These are phyloP conservation scores for Camelina laxa DNA, from an alignment of 345 rosid species.

Conservation along the genomic window DNA sequence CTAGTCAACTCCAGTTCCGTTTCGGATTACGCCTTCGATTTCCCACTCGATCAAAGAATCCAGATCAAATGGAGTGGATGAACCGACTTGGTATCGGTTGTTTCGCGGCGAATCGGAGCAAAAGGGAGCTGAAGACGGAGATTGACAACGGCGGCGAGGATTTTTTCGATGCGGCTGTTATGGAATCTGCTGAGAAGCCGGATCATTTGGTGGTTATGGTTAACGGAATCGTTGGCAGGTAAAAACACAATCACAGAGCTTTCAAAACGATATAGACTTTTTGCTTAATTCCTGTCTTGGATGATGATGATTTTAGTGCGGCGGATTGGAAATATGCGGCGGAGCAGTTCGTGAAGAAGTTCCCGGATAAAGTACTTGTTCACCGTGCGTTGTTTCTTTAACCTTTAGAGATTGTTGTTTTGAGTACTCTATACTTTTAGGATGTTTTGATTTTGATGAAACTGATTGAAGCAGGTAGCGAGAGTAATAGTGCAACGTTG, in stretches of 20 bases:
- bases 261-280: background rate
- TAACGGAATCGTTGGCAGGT: slow-evolving; percentile 88
- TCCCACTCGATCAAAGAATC: slow-evolving; percentile 29
- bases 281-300: background rate
- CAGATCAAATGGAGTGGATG: slow-evolving; percentile 48
- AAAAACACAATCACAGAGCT: background rate
- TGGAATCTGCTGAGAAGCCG: slow-evolving; percentile 47
- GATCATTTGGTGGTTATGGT: slow-evolving; percentile 90
- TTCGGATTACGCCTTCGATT: background rate
- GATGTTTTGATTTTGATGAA: slow-evolving; percentile 4
- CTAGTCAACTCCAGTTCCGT: slow-evolving; percentile 28
- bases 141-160: slow-evolving; percentile 70
- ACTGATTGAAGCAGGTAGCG: slow-evolving; percentile 66
- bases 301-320: slow-evolving; percentile 56
- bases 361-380: slow-evolving; percentile 81
- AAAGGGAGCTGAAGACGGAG: slow-evolving; percentile 53
- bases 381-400: slow-evolving; percentile 61
- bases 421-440: background rate
- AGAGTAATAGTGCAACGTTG: slow-evolving; percentile 72
- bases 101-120: slow-evolving; percentile 47
- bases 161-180: slow-evolving; percentile 50
- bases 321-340: slow-evolving; percentile 95
- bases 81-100: slow-evolving; percentile 55
- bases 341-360: slow-evolving; percentile 79
- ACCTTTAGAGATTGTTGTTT: background rate